phyloP scores from a whole-genome alignment of 345 rosid species.

The Linum tenue region DNA sequence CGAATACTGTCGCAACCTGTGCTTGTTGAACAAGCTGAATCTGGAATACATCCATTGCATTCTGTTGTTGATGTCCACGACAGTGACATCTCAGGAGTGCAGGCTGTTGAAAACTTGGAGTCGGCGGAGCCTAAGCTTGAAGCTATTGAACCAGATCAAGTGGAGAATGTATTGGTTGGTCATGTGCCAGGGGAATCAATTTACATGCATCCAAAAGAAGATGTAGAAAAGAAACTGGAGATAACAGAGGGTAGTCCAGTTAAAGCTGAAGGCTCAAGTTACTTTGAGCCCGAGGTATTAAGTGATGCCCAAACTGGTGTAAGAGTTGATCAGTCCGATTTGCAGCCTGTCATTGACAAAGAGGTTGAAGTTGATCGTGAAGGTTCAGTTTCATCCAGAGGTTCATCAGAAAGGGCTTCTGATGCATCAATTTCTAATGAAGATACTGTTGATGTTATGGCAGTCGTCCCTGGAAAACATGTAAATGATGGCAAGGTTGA shows the following conservation, averaged over 20 bases:
- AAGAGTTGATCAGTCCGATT: constrained; percentile 24
- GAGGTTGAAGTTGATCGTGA: constrained; percentile 31
- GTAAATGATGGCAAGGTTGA: constrained; percentile 29
- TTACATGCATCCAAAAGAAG: constrained; percentile 22
- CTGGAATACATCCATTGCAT: constrained; percentile 27
- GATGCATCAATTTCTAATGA: constrained; percentile 34
- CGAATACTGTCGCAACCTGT: constrained; percentile 23
- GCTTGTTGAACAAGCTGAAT: constrained; percentile 19
- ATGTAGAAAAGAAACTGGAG: constrained; percentile 31
- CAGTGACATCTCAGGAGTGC: constrained; percentile 27
- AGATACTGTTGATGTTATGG: constrained; percentile 12
- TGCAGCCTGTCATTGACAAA: constrained; percentile 17
- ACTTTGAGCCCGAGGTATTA: background rate
- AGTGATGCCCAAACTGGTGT: constrained; percentile 14
- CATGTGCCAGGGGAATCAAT: constrained; percentile 25
- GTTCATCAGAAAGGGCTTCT: constrained; percentile 37
- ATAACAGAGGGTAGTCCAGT: constrained; percentile 23
- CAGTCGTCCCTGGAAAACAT: constrained; percentile 31
- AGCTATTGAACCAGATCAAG: constrained; percentile 28
- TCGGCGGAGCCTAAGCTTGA: constrained; percentile 29
- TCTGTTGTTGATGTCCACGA: constrained; percentile 26
- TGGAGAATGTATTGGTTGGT: constrained; percentile 20
- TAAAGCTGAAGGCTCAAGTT: constrained; percentile 18
- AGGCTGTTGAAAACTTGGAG: constrained; percentile 29
- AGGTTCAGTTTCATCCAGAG: constrained; percentile 24